Evolutionary conservation across 23 red algal species (phyloP).

Genomic region (Gracilaria gracilis): DNA sequence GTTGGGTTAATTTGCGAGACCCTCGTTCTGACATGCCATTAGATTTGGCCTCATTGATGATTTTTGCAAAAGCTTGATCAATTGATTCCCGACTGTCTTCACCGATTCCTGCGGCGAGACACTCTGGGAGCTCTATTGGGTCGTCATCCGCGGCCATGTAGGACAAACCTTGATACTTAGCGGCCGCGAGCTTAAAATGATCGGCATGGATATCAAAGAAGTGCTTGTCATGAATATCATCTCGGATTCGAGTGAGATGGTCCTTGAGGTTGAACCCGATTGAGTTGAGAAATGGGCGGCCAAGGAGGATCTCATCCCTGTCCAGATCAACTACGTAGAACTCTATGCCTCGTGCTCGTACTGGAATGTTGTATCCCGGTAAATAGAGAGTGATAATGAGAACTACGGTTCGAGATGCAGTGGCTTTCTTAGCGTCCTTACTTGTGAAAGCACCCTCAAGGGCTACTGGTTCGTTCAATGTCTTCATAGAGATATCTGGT

Average conservation of each 20-base stretch:
- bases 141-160: conserved; percentile 11
- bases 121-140: conserved; percentile 27
- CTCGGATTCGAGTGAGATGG: not conserved
- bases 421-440: not conserved
- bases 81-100: conserved; percentile 14
- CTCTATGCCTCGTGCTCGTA: not conserved
- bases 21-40: conserved; percentile 14
- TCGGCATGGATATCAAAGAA: not conserved
- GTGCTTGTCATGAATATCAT: not conserved
- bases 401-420: not conserved
- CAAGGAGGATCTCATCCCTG: conserved; percentile 30
- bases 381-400: conserved; percentile 7
- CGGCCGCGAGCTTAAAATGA: not conserved
- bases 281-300: conserved; percentile 22
- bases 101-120: not conserved
- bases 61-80: not conserved
- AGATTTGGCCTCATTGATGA: not conserved
- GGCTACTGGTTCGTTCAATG: not conserved
- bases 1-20: not conserved
- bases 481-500: not conserved
- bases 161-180: not conserved
- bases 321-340: not conserved
- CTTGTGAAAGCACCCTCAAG: not conserved
- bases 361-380: not conserved
- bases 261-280: conserved; percentile 27